Evolutionary conservation across 148 eudicot genomes (phyloP).

Genomic region (Tetragonia tetragonoides): DNA sequence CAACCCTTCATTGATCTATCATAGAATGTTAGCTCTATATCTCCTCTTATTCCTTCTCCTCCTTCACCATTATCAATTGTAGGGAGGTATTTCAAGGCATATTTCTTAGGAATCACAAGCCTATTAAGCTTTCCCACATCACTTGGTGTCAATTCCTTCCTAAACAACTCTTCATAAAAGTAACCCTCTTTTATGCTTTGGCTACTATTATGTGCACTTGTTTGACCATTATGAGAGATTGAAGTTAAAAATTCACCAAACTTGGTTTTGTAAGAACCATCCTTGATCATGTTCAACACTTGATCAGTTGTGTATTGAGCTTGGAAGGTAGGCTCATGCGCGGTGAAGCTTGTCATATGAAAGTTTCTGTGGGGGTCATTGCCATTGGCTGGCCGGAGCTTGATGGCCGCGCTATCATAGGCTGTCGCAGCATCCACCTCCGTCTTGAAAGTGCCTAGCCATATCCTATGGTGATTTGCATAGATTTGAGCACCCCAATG

Average conservation of each 20-base stretch:
- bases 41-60: neutral
- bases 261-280: conserved; percentile 44
- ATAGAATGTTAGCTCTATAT: conserved; percentile 25
- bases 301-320: conserved; percentile 19
- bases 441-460: conserved; percentile 57
- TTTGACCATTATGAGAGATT: neutral
- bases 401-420: conserved; percentile 49
- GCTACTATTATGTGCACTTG: neutral
- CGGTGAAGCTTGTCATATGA: conserved; percentile 9
- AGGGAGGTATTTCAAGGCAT: conserved; percentile 38
- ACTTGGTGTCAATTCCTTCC: conserved; percentile 52
- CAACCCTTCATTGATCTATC: conserved; percentile 35
- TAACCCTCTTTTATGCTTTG: conserved; percentile 10
- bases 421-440: conserved; percentile 45
- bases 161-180: conserved; percentile 26
- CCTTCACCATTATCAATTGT: neutral
- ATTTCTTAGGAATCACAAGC: conserved; percentile 52
- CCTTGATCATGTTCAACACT: conserved; percentile 48
- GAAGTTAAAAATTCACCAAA: conserved; percentile 28
- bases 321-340: conserved; percentile 38
- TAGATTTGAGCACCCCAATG: conserved; percentile 58
- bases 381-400: conserved; percentile 15
- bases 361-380: conserved; percentile 33
- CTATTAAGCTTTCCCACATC: conserved; percentile 55
- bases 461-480: conserved; percentile 37